Percentiles rank a stretch among this genome's conserved stretches.
Conservation (phyloP, 306 rosid species). For the Sindora glabra region DNA sequence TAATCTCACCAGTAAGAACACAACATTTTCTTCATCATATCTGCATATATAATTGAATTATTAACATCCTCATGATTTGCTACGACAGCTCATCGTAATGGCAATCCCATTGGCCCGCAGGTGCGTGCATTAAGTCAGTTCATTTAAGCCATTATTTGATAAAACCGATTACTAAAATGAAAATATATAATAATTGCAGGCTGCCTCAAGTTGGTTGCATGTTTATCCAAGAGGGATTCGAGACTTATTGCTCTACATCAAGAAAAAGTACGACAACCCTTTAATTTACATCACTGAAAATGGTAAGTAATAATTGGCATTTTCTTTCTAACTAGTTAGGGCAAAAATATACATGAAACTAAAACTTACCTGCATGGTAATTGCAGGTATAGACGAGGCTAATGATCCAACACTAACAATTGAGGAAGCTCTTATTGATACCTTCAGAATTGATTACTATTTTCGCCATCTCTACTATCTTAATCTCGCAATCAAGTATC, state of each 20-base stretch:
- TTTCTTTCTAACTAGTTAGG: no score
- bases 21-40: neutral
- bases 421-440: neutral
- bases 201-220: conserved; percentile 40
- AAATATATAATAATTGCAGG: conserved; percentile 5
- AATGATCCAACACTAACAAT: neutral
- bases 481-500: neutral
- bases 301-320: conserved; percentile 21
- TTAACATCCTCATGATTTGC: no score
- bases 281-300: conserved; percentile 55
- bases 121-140: no score
- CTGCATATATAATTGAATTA: no score
- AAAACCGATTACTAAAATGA: no score
- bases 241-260: conserved; percentile 34
- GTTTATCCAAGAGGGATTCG: conserved; percentile 46
- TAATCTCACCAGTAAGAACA: conserved; percentile 15
- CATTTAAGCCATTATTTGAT: no score
- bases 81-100: conserved; percentile 18
- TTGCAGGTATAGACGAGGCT: neutral
- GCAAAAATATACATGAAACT: neutral
- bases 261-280: conserved; percentile 38
- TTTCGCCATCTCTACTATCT: neutral
- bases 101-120: conserved; percentile 28
- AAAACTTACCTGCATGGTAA: neutral
- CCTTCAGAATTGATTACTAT: neutral